Evolutionary conservation across 2,329 filamentous ascomycete species (phyloP).

Genomic region (Botryotinia convoluta): DNA sequence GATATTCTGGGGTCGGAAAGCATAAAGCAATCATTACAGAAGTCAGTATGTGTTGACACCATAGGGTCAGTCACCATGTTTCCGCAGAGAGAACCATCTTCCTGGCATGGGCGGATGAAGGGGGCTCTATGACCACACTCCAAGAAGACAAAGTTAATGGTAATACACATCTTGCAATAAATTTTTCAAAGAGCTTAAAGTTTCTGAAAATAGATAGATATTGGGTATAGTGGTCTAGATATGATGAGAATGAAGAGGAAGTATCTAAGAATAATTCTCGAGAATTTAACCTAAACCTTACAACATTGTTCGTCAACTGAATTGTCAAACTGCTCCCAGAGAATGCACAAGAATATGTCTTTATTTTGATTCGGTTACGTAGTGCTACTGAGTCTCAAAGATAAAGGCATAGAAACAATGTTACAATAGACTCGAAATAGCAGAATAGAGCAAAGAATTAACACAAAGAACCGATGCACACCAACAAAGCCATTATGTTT

Average conservation of each 20-base stretch:
- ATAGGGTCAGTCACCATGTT: neutral
- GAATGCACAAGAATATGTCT: neutral
- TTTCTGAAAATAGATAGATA: neutral
- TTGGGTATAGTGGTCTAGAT: neutral
- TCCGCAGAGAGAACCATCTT: neutral
- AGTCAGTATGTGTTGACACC: neutral
- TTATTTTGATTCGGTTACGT: too few relatives aligned
- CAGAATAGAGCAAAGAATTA: neutral
- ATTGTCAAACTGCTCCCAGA: neutral
- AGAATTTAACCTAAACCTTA: neutral
- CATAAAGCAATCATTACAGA: neutral
- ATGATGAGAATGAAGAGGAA: too few relatives aligned
- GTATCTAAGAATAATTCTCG: neutral
- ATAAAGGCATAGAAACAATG: neutral
- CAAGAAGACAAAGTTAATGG: accelerated
- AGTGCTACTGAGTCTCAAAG: too few relatives aligned
- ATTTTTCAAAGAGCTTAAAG: neutral
- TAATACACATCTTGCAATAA: neutral
- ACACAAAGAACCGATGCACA: neutral
- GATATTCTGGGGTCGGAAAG: neutral
- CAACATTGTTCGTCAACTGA: neutral
- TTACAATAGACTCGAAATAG: neutral
- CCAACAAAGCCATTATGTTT: neutral
- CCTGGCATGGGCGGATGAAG: neutral
- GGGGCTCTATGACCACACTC: neutral